Percentiles rank a stretch among this genome's conserved stretches.
These are phyloP conservation scores for Hippophae tibetana DNA, from an alignment of 306 rosid species.

Conservation along the genomic window DNA sequence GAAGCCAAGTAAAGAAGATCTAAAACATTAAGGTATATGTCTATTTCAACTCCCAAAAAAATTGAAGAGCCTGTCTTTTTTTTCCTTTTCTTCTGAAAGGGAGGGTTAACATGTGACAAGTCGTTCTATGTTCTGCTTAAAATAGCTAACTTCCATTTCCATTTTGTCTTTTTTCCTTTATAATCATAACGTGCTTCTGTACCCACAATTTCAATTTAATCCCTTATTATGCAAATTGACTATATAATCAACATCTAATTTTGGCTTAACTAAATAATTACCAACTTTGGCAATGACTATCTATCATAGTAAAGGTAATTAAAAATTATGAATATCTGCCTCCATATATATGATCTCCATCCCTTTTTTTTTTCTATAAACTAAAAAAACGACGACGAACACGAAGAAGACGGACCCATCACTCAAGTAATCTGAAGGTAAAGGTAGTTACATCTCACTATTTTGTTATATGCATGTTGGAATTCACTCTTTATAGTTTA, in stretches of 20 bases:
- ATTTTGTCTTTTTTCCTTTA: conserved; percentile 14
- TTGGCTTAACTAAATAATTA: background rate
- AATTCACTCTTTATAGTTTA: no score
- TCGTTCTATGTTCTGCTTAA: conserved; percentile 34
- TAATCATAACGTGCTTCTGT: conserved; percentile 7
- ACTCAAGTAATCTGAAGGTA: no score
- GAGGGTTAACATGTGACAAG: conserved; percentile 36
- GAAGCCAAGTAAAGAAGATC: conserved; percentile 19
- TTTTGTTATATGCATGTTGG: no score
- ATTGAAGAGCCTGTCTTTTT: background rate
- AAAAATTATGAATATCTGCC: no score
- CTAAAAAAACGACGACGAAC: no score
- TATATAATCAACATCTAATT: background rate
- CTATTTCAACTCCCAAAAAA: conserved; percentile 15
- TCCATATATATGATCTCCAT: no score
- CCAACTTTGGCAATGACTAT: no score
- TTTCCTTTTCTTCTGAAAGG: conserved; percentile 34
- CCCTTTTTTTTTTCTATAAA: no score
- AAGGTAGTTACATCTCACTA: no score
- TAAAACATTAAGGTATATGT: conserved; percentile 28
- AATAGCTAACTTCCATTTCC: conserved; percentile 32
- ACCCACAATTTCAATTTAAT: background rate
- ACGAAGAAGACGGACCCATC: no score
- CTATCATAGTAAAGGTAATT: no score
- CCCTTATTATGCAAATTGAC: background rate